Conservation (phyloP, 2,329 filamentous ascomycete genomes). For the Albophoma yamanashiensis region DNA sequence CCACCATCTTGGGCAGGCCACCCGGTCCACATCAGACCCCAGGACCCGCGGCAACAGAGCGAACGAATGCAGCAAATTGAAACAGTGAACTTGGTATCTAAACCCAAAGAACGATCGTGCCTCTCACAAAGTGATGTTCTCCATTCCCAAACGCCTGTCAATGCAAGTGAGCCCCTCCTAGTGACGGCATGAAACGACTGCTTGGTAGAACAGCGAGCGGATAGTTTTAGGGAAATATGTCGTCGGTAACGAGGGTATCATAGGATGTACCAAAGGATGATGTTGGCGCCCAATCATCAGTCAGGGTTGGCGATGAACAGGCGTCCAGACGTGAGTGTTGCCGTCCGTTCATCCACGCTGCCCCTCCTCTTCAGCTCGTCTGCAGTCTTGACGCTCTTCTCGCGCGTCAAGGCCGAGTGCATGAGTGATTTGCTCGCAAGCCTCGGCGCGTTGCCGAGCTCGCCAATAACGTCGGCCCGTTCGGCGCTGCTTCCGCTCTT, state of each 20-base stretch:
- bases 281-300: conserved; percentile 15
- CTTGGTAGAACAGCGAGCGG: not conserved
- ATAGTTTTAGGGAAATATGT: not conserved
- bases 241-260: not conserved
- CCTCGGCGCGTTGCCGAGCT: conserved; percentile 37
- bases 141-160: conserved; percentile 8
- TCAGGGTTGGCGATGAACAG: conserved; percentile 85
- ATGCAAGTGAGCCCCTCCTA: conserved; percentile 3
- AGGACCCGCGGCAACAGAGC: not conserved
- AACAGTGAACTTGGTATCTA: conserved; percentile 9
- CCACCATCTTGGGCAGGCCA: not conserved
- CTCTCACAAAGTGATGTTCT: conserved; percentile 7
- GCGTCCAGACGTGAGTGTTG: conserved; percentile 61
- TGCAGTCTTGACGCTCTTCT: conserved; percentile 55
- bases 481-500: conserved; percentile 48
- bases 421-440: conserved; percentile 48
- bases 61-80: conserved; percentile 2
- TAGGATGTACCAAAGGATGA: not conserved
- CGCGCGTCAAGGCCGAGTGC: conserved; percentile 46
- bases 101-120: conserved; percentile 12
- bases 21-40: not conserved
- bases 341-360: conserved; percentile 74
- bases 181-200: not conserved
- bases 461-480: conserved; percentile 48
- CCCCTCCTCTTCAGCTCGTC: conserved; percentile 67